Base-by-base conservation (phyloP, 805 yeast species). In the Candida maris region DNA sequence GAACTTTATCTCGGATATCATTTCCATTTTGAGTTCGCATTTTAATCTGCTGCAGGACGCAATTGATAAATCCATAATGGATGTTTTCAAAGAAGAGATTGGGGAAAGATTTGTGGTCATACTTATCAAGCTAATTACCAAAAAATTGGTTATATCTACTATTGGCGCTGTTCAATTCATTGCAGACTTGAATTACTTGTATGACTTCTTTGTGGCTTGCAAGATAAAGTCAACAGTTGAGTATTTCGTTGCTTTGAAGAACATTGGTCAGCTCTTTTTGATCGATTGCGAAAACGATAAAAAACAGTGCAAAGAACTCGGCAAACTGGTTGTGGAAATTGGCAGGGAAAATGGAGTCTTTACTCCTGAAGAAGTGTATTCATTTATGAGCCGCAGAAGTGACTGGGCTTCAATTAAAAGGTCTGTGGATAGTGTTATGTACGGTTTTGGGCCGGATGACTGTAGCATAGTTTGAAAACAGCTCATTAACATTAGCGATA, bases 391-490 rank as follows among this genome's bases (percentile, higher is more conserved):
- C 47, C 67, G 95, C 42, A 68, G 98, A 38, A 73, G 79, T 24
- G 98, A 91, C 58, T 91, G 98, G 98, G 62, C 73, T 0, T 53
- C 64, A 24, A 83, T 91, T 19, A 81, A 78, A 46, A 68, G 72
- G 43, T 84, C 83, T 41, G 97, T 91, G 7, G 97, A 91, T 59
- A 86, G 82, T 57, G 89, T 86, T n/a, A 85, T 93, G 80, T 93
- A 88, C 54, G 97, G 98, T 0, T 69, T 91, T 36, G 88, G 86
- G 13, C 61, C 81, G 19, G 83, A 78, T 19, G 96, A 88, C 52
- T 89, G 96, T 65, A 46, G 57, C 0, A 65, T 86, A 27, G 64
- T 72, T 64, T 81, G 56, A 61, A n/a, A 9, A 18, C 7, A 15
- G 24, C 19, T 21, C 24, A 21, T 21, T 21, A 21, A 21, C n/a